Evolutionary conservation across 139 green algal genomes (phyloP).

Genomic region (Micromonas commoda): DNA sequence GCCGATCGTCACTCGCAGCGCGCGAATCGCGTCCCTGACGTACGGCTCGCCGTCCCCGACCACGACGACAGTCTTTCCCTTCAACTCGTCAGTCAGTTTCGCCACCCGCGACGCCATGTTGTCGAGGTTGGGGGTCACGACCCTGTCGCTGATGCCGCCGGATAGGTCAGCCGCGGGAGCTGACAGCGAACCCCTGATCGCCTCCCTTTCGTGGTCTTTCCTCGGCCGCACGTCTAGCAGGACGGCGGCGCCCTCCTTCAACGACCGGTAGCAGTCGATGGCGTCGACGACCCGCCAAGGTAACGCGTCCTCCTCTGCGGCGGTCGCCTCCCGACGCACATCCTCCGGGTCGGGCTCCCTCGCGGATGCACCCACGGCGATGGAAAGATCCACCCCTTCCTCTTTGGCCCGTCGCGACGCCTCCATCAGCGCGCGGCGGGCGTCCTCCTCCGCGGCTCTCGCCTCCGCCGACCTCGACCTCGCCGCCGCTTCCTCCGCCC

Average conservation of each 20-base stretch:
- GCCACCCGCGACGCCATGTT: not conserved
- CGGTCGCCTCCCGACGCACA: no score
- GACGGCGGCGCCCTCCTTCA: constrained; percentile 1
- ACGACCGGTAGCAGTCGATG: not conserved
- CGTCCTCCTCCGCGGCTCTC: not conserved
- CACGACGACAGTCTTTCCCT: not conserved
- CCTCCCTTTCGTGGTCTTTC: constrained; percentile 22
- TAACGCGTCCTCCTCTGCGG: not conserved
- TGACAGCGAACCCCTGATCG: not conserved
- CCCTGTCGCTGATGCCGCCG: constrained; percentile 5
- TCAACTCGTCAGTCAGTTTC: not conserved
- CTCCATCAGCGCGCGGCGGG: not conserved
- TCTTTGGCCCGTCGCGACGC: not conserved
- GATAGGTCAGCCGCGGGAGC: not conserved
- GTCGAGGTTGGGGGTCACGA: constrained; percentile 9
- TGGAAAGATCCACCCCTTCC: no score
- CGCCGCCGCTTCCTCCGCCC: not conserved
- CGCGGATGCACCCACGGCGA: no score
- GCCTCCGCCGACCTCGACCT: not conserved
- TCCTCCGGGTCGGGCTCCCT: no score
- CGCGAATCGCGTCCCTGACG: not conserved
- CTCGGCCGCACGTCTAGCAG: constrained; percentile 13
- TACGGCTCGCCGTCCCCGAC: not conserved
- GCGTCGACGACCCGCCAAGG: constrained; percentile 1
- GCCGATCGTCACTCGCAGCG: not conserved